Base-by-base conservation (phyloP, 176 grass and related monocot species). In the Bothriochloa decipiens region DNA sequence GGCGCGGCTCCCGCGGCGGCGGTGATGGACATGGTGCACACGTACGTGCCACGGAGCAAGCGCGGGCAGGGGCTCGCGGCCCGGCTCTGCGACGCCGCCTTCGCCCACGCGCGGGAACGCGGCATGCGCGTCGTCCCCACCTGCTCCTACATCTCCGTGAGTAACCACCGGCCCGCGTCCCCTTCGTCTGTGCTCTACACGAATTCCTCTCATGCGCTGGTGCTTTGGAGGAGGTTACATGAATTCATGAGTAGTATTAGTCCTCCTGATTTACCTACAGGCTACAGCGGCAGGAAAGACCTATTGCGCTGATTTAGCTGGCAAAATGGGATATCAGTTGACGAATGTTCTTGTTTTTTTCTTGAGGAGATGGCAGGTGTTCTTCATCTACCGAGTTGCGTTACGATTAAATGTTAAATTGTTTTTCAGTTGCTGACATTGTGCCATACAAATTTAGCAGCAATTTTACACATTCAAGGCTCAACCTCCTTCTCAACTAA, bases 11-110 rank as follows among this genome's bases (percentile, higher is more conserved):
- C 49, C 5, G 49, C 49, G 50, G 50, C 17, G 63, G 70, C 72
- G 67, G 89, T 61, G 82, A 95, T 95, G 91, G 91, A 98, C 76
- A 85, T 95, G 92, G 89, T 87, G 70, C 95, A 98, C 85, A 98
- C 95, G 12, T 98, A 83, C 87, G 91, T 98, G 62, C 92, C 95
- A 3, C 47, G 80, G n/a, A 95, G 90, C 72, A 98, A 93, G 87
- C 92, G 92, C 10, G 89, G 95, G 70, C 72, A 64, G 87, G 95
- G 95, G 3, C 82, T 98, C 76, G 92, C 92, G 6, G 91, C 87
- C 37, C 93, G 78, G 22, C 96, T 98, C 43, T 91, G 91, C 77
- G 87, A 88, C 80, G 89, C 89, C 46, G 91, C 92, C 70, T 98
- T 98, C 72, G 80, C 72, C 26, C 91, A 98, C 68, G 93, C 89